Evolutionary conservation across 305 asterid genomes (phyloP).

Genomic region (Plantago coronopus): DNA sequence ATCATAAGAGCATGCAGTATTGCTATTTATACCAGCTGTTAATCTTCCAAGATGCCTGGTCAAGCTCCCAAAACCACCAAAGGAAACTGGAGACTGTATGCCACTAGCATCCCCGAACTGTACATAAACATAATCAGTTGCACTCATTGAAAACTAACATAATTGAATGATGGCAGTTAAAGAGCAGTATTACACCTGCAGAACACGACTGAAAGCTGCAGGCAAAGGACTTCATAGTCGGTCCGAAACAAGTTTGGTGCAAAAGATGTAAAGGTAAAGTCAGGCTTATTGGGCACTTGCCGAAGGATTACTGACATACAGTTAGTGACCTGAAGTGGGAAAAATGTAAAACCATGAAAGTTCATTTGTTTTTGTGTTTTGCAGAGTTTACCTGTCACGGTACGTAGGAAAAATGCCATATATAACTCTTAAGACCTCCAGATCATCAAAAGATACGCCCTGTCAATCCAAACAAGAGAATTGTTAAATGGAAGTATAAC

Average conservation of each 20-base stretch:
- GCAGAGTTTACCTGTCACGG: slow-evolving; percentile 64
- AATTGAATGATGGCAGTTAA: slow-evolving; percentile 21
- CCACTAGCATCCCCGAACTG: slow-evolving; percentile 99
- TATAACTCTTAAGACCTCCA: slow-evolving; percentile 79
- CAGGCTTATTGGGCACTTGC: background rate
- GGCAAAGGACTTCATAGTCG: slow-evolving; percentile 68
- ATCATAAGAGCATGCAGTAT: background rate
- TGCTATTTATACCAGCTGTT: slow-evolving; percentile 51
- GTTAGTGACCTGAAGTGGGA: background rate
- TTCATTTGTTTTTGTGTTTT: slow-evolving; percentile 1
- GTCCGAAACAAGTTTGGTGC: slow-evolving; percentile 19
- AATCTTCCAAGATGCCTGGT: slow-evolving; percentile 87
- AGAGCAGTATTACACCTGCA: slow-evolving; percentile 55
- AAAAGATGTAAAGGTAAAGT: slow-evolving; percentile 6
- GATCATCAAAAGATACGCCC: slow-evolving; percentile 61
- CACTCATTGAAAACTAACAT: slow-evolving; percentile 24
- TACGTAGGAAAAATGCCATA: slow-evolving; percentile 92
- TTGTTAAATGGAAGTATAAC: background rate
- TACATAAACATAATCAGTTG: slow-evolving; percentile 29
- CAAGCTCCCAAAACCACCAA: slow-evolving; percentile 98
- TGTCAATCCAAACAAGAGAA: slow-evolving; percentile 26
- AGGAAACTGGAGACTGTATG: slow-evolving; percentile 94
- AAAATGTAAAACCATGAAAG: slow-evolving; percentile 3
- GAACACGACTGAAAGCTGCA: slow-evolving; percentile 76
- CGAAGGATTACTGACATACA: background rate